Conservation (phyloP, 768 basidiomycete genomes). For the Kwoniella heveanensis region DNA sequence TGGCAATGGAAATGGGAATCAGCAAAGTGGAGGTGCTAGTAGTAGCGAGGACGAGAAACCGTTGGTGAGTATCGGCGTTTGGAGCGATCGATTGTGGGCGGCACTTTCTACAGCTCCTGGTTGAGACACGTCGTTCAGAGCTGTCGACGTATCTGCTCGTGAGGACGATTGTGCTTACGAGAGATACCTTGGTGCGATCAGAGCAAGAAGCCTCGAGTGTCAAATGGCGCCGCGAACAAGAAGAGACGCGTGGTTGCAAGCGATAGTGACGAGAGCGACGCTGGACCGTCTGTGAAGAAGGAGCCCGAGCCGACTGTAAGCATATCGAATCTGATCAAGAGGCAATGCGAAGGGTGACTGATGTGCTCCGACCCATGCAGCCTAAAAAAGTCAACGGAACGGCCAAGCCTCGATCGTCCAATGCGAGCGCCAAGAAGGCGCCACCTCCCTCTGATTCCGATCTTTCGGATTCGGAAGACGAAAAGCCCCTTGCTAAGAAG, state of each 20-base stretch:
- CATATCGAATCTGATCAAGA: neutral
- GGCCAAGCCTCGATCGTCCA: constrained; percentile 24
- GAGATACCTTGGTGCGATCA: neutral
- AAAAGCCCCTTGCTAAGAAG: constrained; percentile 60
- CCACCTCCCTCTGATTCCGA: constrained; percentile 27
- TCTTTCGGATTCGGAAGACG: constrained; percentile 47
- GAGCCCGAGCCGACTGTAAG: constrained; percentile 26
- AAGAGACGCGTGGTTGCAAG: constrained; percentile 41
- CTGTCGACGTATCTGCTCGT: no score
- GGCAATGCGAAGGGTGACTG: no score
- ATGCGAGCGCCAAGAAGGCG: constrained; percentile 8
- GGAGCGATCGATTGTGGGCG: neutral
- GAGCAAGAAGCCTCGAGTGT: constrained; percentile 43
- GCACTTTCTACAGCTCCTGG: no score
- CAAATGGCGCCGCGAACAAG: constrained; percentile 23
- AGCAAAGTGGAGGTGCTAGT: constrained; percentile 16
- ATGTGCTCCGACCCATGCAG: constrained; percentile 2
- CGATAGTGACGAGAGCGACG: constrained; percentile 35
- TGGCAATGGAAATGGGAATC: neutral
- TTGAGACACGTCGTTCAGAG: no score
- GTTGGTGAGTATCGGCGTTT: constrained; percentile 27
- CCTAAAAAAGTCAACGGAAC: constrained; percentile 25
- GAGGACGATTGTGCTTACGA: no score
- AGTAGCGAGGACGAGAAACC: constrained; percentile 48
- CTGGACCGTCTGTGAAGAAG: constrained; percentile 42